Conservation (phyloP, 805 yeast genomes). For the Komagataella pseudopastoris region DNA sequence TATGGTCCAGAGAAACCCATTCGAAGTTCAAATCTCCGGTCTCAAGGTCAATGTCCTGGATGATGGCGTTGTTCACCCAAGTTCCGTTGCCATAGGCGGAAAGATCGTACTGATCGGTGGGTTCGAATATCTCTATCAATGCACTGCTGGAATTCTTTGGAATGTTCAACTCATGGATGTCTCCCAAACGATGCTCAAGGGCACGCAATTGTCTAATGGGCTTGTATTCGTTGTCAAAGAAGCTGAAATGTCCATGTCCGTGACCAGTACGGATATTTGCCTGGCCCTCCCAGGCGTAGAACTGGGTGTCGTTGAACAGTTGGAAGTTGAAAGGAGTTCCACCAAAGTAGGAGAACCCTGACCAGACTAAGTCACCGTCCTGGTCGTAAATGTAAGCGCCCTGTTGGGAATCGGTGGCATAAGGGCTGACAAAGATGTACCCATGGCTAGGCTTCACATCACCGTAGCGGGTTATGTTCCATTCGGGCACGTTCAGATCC, state of each 20-base stretch:
- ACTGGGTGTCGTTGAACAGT: constrained; percentile 13
- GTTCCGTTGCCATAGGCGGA: constrained; percentile 15
- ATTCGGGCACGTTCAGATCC: constrained; percentile 19
- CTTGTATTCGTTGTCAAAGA: constrained; percentile 17
- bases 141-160: constrained; percentile 16
- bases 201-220: constrained; percentile 18
- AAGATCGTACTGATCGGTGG: constrained; percentile 15
- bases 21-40: constrained; percentile 22
- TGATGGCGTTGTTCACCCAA: constrained; percentile 21
- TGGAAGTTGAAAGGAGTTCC: constrained; percentile 21
- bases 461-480: constrained; percentile 19
- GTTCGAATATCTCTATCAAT: constrained; percentile 19
- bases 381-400: constrained; percentile 21
- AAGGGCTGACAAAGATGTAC: constrained; percentile 21
- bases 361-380: constrained; percentile 24
- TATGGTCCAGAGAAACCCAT: constrained; percentile 20
- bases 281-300: constrained; percentile 22
- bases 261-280: constrained; percentile 13
- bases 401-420: constrained; percentile 15
- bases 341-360: constrained; percentile 19
- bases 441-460: constrained; percentile 13
- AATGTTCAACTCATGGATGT: constrained; percentile 23
- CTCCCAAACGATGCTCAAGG: constrained; percentile 19
- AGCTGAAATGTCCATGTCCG: constrained; percentile 19
- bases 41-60: constrained; percentile 22